Evolutionary conservation across 352 stramenopile species (phyloP), one percentile per base, ranked within the genome.

Genomic region (Phytophthora idaei): DNA sequence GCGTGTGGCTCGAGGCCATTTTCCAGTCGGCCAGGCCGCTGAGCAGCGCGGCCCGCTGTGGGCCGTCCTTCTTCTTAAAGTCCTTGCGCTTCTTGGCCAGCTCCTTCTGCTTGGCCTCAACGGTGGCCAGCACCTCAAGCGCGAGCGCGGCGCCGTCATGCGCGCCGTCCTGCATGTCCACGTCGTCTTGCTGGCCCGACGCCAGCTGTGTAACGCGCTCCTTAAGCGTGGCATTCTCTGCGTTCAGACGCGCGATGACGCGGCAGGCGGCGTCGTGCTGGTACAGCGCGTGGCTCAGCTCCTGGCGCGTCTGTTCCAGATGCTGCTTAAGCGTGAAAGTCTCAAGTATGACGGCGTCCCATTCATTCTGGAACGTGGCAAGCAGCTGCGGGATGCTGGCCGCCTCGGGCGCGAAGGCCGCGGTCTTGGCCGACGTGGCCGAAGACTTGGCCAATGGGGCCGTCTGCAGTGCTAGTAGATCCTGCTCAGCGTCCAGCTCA

Each of bases 191-290:
- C 27, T 78, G 67, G 0, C 27, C 34, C 1, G 64, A 58, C 0
- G 52, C 71, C 34, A 73, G 34, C 8, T 62, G 45, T 29, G 61
- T 55, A 5, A 80, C 57, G 28, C 84, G 73, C 17, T 73, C 37
- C 49, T 81, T 81, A 15, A 92, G 71, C 41, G 80, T 57, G 14
- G 78, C 75, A 63, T 89, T 90, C 50, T 93, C 97, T 29, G 78
- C 79, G 48, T 92, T 91, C 7, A 99, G 64, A 14, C 97, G 81
- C 25, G 97, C 95, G 63, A 99, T 97, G 25, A 99, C 97, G 61
- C 95, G 87, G 53, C 97, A 97, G 8, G 95, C 95, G 6, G 97
- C 97, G 78, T 99, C 97, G 73, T 98, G 96, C 81, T 99, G 95
- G 80, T 98, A 98, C 54, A 99, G 76, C 15, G 97, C 94, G 52